Percentiles rank a stretch among this genome's conserved stretches.
Conservation (phyloP, 2,329 filamentous ascomycete species). For the Thielaviopsis euricoi region DNA sequence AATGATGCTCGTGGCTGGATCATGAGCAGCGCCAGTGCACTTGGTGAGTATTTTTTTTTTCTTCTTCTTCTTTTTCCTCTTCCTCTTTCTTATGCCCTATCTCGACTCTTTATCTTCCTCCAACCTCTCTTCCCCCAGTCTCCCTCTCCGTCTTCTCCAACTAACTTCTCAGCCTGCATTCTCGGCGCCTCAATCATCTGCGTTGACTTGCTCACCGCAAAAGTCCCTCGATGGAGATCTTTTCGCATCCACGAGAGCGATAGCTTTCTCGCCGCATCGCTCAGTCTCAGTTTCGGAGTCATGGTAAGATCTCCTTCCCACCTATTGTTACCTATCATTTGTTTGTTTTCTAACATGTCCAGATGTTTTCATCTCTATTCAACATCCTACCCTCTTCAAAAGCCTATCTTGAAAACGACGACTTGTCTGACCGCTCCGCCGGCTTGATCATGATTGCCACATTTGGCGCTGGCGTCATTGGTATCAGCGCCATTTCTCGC, state of each 20-base stretch:
- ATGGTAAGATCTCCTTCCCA: constrained; percentile 48
- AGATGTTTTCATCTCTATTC: constrained; percentile 85
- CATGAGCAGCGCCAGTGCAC: constrained; percentile 69
- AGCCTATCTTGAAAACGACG: constrained; percentile 54
- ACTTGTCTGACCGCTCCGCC: constrained; percentile 48
- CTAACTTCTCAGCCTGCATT: constrained; percentile 35
- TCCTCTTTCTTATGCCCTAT: too few species aligned
- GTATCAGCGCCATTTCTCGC: constrained; percentile 58
- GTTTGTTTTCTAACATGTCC: constrained; percentile 10
- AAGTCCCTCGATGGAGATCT: constrained; percentile 53
- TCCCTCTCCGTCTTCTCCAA: neutral
- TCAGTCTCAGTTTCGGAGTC: constrained; percentile 88
- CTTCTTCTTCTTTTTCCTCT: neutral
- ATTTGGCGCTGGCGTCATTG: constrained; percentile 56
- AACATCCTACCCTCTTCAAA: constrained; percentile 85
- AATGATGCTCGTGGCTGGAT: constrained; percentile 92
- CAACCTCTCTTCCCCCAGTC: neutral
- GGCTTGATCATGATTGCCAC: constrained; percentile 52
- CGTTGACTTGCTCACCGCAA: constrained; percentile 60
- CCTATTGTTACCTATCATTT: constrained; percentile 2
- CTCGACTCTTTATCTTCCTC: neutral
- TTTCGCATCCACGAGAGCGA: constrained; percentile 87
- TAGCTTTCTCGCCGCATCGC: constrained; percentile 67
- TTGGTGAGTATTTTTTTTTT: constrained; percentile 30
- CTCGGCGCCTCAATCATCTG: constrained; percentile 74